Evolutionary conservation across 2,329 filamentous ascomycete species (phyloP), one percentile per base, ranked within the genome.

Genomic region (Blastomyces parvus): DNA sequence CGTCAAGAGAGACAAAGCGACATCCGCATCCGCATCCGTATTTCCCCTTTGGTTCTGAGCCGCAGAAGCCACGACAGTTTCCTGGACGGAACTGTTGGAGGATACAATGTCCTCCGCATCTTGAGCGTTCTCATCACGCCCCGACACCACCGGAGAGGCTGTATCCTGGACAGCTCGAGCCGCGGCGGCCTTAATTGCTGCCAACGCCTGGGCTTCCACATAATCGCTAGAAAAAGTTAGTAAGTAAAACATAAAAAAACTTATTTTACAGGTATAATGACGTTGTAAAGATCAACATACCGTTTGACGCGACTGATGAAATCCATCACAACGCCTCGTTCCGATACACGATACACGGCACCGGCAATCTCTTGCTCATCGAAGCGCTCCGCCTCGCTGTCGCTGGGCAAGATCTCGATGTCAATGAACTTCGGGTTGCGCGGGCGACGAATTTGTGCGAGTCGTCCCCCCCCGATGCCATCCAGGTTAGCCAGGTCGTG

Each of bases 401-500:
- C 81, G 36, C 74, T 74, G 40, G 84, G 82, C 44, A 87, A 83
- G 46, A 82, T 80, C 62, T 87, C 85, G 63, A 91, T 78, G 68
- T 91, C 88, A 68, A 91, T 86, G 70, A 85, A 80, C 48, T 88
- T 88, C 36, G 71, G 72, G 61, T 70, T 66, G 62, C 72, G 72
- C 25, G 72, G 70, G 36, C 72, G 74, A 56, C 74, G 75, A 63
- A 73, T 68, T 61, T 70, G 73, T 60, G 72, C 60, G 62, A 62
- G 71, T 55, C 65, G 64, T 36, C 67, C 68, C 44, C 70, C 84
- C 33, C 87, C 78, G 57, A 79, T 75, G 25, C 75, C 75, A 9
- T 86, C 84, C 25, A 87, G 77, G 57, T 82, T 78, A 38, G 78
- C 78, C 63, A 96, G 80, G 63, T 92, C 82, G 66, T 93, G 87